These are phyloP conservation scores for Yarrowia yakushimensis DNA, from an alignment of 805 yeast genomes.

Conservation along the genomic window DNA sequence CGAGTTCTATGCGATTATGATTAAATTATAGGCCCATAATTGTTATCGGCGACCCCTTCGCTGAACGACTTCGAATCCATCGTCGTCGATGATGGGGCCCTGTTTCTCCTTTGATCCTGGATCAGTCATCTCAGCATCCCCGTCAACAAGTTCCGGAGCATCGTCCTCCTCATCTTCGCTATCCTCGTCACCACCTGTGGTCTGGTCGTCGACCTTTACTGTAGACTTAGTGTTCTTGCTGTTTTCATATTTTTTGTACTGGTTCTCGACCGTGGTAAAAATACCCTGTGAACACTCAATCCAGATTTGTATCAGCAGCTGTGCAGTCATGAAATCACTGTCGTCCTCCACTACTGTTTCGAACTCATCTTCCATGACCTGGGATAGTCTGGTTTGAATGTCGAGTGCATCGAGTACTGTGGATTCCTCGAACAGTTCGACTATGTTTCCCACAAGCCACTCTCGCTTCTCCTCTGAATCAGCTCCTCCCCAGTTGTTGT, in stretches of 20 bases:
- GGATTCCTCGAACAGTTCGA: conserved; percentile 67
- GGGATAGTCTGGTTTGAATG: conserved; percentile 78
- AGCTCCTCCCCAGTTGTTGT: conserved; percentile 93
- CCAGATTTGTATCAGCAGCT: conserved; percentile 60
- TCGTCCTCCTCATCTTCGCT: conserved; percentile 48
- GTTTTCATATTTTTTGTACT: conserved; percentile 58
- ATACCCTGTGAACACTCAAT: conserved; percentile 55
- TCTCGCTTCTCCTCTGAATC: conserved; percentile 88
- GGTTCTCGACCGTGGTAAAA: conserved; percentile 53
- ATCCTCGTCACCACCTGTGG: conserved; percentile 47
- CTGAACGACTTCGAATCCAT: conserved; percentile 88
- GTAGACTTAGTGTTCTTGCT: conserved; percentile 44
- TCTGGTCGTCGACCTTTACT: conserved; percentile 48
- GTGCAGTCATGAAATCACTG: conserved; percentile 72
- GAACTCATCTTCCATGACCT: conserved; percentile 94
- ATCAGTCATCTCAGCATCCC: conserved; percentile 40
- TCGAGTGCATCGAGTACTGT: conserved; percentile 68
- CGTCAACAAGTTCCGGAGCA: conserved; percentile 39
- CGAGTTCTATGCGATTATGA: too few relatives aligned
- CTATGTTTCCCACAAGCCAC: conserved; percentile 82
- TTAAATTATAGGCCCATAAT: too few relatives aligned
- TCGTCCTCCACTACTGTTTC: conserved; percentile 87
- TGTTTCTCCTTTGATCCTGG: conserved; percentile 36
- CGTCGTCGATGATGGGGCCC: conserved; percentile 82
- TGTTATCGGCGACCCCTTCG: conserved; percentile 36